Percentiles rank a stretch among this genome's conserved stretches.
These are phyloP conservation scores for Ophiocordyceps camponoti-saundersi DNA, from an alignment of 2,329 filamentous ascomycete species.

Conservation along the genomic window DNA sequence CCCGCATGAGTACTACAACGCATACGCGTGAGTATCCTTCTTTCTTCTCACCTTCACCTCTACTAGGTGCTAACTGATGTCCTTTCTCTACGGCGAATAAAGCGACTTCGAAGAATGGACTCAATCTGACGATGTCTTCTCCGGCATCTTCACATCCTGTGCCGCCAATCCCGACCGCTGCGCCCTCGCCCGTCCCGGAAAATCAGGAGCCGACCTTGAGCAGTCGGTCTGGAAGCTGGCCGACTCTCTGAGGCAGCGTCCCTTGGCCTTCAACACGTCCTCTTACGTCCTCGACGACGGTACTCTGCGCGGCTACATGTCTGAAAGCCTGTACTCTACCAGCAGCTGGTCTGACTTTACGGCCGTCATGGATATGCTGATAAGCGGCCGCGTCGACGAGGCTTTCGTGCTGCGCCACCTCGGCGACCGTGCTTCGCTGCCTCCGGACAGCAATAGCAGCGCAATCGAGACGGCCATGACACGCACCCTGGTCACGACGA, in stretches of 20 bases:
- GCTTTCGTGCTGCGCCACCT: slow-evolving; percentile 7
- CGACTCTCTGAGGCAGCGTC: slow-evolving; percentile 1
- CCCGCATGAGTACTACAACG: slow-evolving; percentile 13
- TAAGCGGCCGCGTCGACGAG: slow-evolving; percentile 7
- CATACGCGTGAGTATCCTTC: slow-evolving; percentile 5
- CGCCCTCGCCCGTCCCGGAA: slow-evolving; percentile 5
- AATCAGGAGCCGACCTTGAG: slow-evolving; percentile 9
- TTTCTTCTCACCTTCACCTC: no score
- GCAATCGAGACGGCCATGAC: neutral
- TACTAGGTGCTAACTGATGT: no score
- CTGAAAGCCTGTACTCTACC: slow-evolving; percentile 7
- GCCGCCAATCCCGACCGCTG: slow-evolving; percentile 7
- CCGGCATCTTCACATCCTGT: slow-evolving; percentile 9
- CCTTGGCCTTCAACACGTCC: neutral
- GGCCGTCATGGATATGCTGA: neutral
- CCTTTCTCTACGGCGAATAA: no score
- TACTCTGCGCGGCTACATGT: slow-evolving; percentile 3
- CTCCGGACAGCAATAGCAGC: neutral
- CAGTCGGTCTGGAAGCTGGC: slow-evolving; percentile 1
- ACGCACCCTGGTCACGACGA: neutral
- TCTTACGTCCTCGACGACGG: slow-evolving; percentile 7
- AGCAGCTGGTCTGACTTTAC: slow-evolving; percentile 21
- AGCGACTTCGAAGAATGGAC: slow-evolving; percentile 10
- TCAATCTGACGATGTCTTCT: slow-evolving; percentile 11
- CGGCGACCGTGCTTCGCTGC: neutral